Evolutionary conservation across 2,329 filamentous ascomycete genomes (phyloP).

Genomic region (Xylariaceae sp.): DNA sequence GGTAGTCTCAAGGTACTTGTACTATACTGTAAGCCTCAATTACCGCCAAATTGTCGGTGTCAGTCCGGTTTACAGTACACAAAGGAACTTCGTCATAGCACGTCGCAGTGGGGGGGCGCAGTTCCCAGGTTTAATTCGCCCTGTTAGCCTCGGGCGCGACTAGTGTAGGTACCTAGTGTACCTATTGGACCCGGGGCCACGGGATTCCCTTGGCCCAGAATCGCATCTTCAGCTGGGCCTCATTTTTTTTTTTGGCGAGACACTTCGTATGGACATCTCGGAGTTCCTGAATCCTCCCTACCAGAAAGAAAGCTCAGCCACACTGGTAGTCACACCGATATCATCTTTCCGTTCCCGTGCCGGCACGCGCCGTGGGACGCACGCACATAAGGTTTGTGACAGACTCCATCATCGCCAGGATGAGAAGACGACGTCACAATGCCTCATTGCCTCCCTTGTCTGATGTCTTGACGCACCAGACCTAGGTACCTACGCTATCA

Average conservation of each 20-base stretch:
- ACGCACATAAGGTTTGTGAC: neutral
- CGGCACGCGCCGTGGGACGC: neutral
- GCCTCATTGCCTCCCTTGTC: neutral
- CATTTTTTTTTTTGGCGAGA: neutral
- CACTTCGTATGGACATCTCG: neutral
- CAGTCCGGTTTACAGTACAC: neutral
- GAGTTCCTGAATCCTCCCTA: no score
- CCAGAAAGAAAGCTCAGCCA: slow-evolving; percentile 14
- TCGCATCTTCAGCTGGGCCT: slow-evolving; percentile 9
- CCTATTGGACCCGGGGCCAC: neutral
- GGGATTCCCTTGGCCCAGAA: neutral
- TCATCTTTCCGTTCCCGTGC: neutral
- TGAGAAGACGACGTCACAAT: neutral
- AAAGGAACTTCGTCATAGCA: neutral
- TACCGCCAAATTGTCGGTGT: no score
- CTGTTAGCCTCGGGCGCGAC: neutral
- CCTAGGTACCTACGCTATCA: neutral
- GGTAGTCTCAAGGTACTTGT: neutral
- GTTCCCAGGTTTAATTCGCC: neutral
- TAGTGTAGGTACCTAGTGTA: neutral
- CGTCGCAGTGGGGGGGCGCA: neutral
- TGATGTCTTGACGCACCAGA: neutral
- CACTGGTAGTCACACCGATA: neutral
- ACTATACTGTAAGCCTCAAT: no score
- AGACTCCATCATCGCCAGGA: neutral